These are phyloP conservation scores for Phtheirospermum japonicum DNA, from an alignment of 257 asterid genomes.

Conservation along the genomic window DNA sequence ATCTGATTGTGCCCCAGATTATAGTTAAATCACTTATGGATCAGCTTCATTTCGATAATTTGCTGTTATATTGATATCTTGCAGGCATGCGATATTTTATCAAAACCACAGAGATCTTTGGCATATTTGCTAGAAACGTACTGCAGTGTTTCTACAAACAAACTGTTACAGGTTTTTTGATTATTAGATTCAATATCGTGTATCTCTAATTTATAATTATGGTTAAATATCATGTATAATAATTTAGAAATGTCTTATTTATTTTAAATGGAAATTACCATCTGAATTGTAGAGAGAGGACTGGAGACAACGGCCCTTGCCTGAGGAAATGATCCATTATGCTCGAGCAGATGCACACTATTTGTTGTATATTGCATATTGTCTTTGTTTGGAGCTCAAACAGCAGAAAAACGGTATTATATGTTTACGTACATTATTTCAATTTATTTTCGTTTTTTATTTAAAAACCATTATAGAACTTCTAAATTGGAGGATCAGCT, in stretches of 20 bases:
- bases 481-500: not conserved
- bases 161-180: constrained; percentile 67
- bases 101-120: constrained; percentile 91
- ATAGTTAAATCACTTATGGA: constrained; percentile 1
- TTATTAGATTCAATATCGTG: constrained; percentile 16
- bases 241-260: constrained; percentile 2
- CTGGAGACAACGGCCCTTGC: constrained; percentile 95
- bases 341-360: constrained; percentile 87
- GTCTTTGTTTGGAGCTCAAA: constrained; percentile 73
- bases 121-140: constrained; percentile 85
- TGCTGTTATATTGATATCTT: constrained; percentile 27
- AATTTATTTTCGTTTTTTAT: not conserved
- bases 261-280: constrained; percentile 4
- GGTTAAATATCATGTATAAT: constrained; percentile 21
- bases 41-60: constrained; percentile 18
- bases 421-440: not conserved
- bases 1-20: constrained; percentile 18
- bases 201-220: not conserved
- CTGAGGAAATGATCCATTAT: constrained; percentile 84
- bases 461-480: not conserved
- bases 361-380: constrained; percentile 57
- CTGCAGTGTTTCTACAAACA: constrained; percentile 68
- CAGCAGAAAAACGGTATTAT: constrained; percentile 54
- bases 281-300: constrained; percentile 73
- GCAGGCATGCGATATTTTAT: constrained; percentile 85